Conservation (phyloP, 129 eudicot genomes). For the Escallonia herrerae region DNA sequence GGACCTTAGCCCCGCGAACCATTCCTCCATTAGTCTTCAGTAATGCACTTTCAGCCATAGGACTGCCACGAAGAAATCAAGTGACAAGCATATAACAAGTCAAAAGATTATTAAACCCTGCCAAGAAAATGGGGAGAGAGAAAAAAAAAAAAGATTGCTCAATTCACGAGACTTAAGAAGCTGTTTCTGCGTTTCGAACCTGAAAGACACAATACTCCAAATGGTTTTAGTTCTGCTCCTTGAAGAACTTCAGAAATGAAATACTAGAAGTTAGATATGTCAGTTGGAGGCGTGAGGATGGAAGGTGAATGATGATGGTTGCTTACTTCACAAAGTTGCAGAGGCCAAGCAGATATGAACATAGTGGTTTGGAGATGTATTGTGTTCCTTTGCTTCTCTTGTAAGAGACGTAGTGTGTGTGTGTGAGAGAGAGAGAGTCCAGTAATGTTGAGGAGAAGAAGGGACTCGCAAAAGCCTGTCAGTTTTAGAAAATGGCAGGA, state of each 20-base stretch:
- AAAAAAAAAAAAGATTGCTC: no score
- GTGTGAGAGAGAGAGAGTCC: not conserved
- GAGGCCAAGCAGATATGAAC: constrained; percentile 3
- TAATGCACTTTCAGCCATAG: not conserved
- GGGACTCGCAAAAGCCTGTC: constrained; percentile 3
- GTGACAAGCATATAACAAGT: not conserved
- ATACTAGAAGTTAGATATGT: no score
- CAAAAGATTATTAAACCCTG: not conserved
- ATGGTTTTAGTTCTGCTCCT: no score
- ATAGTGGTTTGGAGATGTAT: not conserved
- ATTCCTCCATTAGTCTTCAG: not conserved
- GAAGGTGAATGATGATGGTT: constrained; percentile 10
- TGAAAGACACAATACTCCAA: no score
- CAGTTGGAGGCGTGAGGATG: constrained; percentile 10
- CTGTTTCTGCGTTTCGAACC: no score
- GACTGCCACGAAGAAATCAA: not conserved
- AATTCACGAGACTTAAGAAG: no score
- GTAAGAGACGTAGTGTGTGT: not conserved
- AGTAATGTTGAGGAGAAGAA: not conserved
- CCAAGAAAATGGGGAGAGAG: not conserved
- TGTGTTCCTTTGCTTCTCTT: constrained; percentile 4
- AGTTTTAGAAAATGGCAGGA: not conserved
- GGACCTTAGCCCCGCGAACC: not conserved
- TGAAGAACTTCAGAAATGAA: no score
- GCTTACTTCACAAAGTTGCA: constrained; percentile 23